Evolutionary conservation across 495 filamentous ascomycete species (phyloP).

Genomic region (Corynascus novoguineensis): DNA sequence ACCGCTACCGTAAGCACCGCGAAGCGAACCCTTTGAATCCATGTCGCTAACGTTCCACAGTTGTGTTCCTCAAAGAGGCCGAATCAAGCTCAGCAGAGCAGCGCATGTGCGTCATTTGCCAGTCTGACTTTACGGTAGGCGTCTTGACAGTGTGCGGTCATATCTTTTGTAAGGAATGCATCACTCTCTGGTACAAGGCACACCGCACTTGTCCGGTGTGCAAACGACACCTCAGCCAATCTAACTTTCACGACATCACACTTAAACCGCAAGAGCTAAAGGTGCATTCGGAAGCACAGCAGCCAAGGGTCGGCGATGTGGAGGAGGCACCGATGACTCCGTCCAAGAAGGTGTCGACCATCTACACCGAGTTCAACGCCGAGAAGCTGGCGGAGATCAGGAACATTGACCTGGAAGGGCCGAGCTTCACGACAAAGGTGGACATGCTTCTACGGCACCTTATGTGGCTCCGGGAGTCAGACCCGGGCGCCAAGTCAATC

Average conservation of each 20-base stretch:
- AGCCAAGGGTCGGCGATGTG: neutral
- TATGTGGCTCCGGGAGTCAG: slow-evolving; percentile 74
- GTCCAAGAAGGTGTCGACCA: slow-evolving; percentile 34
- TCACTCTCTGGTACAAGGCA: slow-evolving; percentile 64
- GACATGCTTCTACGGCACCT: slow-evolving; percentile 78
- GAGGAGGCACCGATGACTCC: neutral
- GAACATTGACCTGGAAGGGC: slow-evolving; percentile 64
- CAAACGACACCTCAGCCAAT: slow-evolving; percentile 55
- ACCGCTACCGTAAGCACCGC: slow-evolving; percentile 57
- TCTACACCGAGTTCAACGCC: slow-evolving; percentile 72
- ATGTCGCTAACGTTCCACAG: slow-evolving; percentile 26
- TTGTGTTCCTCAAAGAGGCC: slow-evolving; percentile 42
- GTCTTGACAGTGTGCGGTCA: slow-evolving; percentile 89
- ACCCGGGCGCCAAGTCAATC: slow-evolving; percentile 84
- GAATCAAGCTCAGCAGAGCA: slow-evolving; percentile 55
- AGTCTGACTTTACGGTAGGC: slow-evolving; percentile 63
- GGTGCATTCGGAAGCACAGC: slow-evolving; percentile 57
- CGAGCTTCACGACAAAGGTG: slow-evolving; percentile 81
- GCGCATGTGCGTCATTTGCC: slow-evolving; percentile 75
- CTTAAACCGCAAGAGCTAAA: slow-evolving; percentile 69
- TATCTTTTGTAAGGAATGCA: slow-evolving; percentile 81
- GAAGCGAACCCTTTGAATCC: neutral
- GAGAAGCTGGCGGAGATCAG: slow-evolving; percentile 73
- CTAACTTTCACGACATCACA: slow-evolving; percentile 74
- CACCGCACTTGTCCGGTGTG: slow-evolving; percentile 69